phyloP scores from a whole-genome alignment of 495 filamentous ascomycete species.

The Penicillium steckii region DNA sequence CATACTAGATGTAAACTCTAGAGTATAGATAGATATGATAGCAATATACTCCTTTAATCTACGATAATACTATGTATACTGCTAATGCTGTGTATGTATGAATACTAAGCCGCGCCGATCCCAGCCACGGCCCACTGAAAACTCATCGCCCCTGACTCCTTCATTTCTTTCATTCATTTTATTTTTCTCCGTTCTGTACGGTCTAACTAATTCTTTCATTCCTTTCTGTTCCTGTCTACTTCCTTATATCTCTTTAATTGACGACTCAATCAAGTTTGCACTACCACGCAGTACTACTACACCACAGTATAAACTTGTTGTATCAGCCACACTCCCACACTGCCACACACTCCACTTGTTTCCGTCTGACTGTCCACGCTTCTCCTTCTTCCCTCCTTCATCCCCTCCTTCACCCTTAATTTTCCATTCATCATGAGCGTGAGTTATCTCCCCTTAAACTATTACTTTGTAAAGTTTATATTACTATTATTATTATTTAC shows the following conservation, averaged over 20 bases:
- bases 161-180: background rate
- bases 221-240: background rate
- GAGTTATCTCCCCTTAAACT: too few species aligned
- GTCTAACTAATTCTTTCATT: background rate
- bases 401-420: constrained; percentile 1
- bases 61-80: too few species aligned
- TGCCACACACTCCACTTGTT: constrained; percentile 23
- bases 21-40: too few species aligned
- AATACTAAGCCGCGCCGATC: too few species aligned
- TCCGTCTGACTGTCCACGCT: constrained; percentile 23
- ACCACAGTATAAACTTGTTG: constrained; percentile 1
- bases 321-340: too few species aligned
- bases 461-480: background rate
- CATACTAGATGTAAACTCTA: too few species aligned
- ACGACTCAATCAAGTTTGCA: too few species aligned
- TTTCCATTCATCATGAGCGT: constrained; percentile 35
- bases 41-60: background rate
- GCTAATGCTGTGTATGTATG: too few species aligned
- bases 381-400: constrained; percentile 24
- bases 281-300: background rate
- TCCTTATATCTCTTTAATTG: too few species aligned
- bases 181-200: background rate
- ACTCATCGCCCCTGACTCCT: background rate
- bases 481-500: background rate
- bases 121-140: background rate